Evolutionary conservation across 768 basidiomycete species (phyloP).

Genomic region (Xerocomellus dryophilus): DNA sequence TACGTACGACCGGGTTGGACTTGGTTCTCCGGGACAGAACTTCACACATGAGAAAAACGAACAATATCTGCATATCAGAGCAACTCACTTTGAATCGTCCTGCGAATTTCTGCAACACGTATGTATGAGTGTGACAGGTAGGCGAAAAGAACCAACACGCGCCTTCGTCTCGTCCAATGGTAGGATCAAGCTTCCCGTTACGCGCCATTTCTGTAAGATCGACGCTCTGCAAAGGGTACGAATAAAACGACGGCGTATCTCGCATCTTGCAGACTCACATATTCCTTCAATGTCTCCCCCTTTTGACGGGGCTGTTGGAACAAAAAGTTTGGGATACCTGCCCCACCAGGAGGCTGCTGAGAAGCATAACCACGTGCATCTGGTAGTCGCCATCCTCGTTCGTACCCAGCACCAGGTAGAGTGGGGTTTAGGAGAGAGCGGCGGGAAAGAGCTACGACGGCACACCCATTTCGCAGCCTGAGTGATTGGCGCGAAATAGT

Average conservation of each 20-base stretch:
- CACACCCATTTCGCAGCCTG: slow-evolving; percentile 18
- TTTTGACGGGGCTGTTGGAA: slow-evolving; percentile 62
- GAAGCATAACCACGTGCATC: slow-evolving; percentile 44
- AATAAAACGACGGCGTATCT: background rate
- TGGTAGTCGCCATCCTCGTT: background rate
- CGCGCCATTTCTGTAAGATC: slow-evolving; percentile 83
- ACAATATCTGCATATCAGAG: background rate
- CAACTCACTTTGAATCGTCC: slow-evolving; percentile 82
- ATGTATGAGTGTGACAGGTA: background rate
- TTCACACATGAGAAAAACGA: slow-evolving; percentile 22
- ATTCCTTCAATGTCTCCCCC: slow-evolving; percentile 85
- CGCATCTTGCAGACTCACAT: slow-evolving; percentile 40
- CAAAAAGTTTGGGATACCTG: slow-evolving; percentile 56
- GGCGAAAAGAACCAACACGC: background rate
- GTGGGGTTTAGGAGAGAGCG: background rate
- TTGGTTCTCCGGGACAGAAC: slow-evolving; percentile 88
- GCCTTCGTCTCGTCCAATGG: slow-evolving; percentile 88
- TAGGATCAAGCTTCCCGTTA: slow-evolving; percentile 85
- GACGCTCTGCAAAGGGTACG: slow-evolving; percentile 50
- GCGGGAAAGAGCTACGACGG: slow-evolving; percentile 9
- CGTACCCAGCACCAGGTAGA: background rate
- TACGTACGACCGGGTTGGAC: slow-evolving; percentile 80
- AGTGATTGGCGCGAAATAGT: slow-evolving; percentile 16
- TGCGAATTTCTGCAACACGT: slow-evolving; percentile 63
- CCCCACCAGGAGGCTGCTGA: slow-evolving; percentile 41